Base-by-base conservation (phyloP, 148 eudicot species). In the Fallopia convolvulus region DNA sequence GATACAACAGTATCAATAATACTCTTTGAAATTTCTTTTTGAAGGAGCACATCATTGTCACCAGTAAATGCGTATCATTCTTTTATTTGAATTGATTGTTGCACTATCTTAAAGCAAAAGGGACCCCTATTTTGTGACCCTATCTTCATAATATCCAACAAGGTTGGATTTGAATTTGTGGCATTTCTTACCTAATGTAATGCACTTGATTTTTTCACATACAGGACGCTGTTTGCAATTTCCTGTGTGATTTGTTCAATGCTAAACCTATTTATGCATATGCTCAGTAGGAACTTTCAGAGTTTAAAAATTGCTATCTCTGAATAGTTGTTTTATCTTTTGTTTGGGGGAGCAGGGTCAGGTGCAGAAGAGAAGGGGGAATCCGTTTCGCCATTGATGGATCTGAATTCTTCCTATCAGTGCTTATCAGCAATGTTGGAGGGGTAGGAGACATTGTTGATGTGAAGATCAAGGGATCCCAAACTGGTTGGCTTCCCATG, bases 401-500 rank as follows among this genome's bases (percentile, higher is more conserved):
- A 33, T 86, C 92, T 3, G 91, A 89, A 36, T 86, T 85, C 73
- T 94, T 94, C 81, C 14, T 89, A 20, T 89, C 97, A 7, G 91
- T 94, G 76, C 87, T 94, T 52, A 88, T 94, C 79, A 92, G 89
- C 78, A 94, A 94, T 58, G 93, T 92, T 66, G 98, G 92, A 9
- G 98, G 97, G 55, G 90, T 87, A 5, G 97, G 98, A 53, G 97
- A 94, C 74, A 61, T 89, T 66, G 79, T 80, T 44, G 91, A 81
- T 6, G 90, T 90, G 76, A 88, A 88, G 84, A 78, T 92, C 40
- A 94, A 94, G 84, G 98, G 98, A 20, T 90, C 95, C 39, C 83
- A 77, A 78, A 94, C 98, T 33, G 98, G 95, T 49, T 92, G 98
- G 95, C 92, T 94, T 30, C 91, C 92, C 3, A 92, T 94, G 93